Conservation (phyloP, 225 moss, liverwort and hornwort genomes). For the Sphagnum tenellum region DNA sequence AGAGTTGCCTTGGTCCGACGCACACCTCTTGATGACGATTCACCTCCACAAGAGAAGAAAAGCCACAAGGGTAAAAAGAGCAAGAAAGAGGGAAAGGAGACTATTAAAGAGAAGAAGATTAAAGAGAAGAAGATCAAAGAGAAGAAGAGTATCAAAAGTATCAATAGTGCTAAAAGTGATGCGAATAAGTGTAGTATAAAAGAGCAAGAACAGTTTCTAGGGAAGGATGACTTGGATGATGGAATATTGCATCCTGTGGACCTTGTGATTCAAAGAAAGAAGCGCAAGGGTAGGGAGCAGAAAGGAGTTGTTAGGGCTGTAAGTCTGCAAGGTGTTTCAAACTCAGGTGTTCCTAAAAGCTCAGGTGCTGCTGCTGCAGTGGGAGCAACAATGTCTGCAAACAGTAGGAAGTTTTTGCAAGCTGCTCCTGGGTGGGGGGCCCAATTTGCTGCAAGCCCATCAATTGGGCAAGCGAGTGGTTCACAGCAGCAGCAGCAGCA, state of each 20-base stretch:
- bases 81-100: constrained; percentile 45
- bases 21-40: neutral
- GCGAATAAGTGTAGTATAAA: constrained; percentile 19
- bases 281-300: constrained; percentile 85
- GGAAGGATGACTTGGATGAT: constrained; percentile 21
- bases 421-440: constrained; percentile 23
- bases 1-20: constrained; percentile 42
- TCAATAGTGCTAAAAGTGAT: constrained; percentile 26
- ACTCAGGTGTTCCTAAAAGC: constrained; percentile 28
- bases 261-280: constrained; percentile 93
- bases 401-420: constrained; percentile 21
- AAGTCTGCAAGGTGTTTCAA: constrained; percentile 29
- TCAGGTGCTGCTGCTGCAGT: constrained; percentile 17
- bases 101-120: too few species aligned
- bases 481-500: constrained; percentile 12
- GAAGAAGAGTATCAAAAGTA: constrained; percentile 36
- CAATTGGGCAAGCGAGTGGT: constrained; percentile 36
- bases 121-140: constrained; percentile 31
- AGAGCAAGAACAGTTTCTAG: constrained; percentile 21
- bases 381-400: constrained; percentile 15
- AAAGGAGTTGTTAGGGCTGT: constrained; percentile 61
- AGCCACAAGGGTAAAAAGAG: constrained; percentile 33
- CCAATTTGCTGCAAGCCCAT: constrained; percentile 27
- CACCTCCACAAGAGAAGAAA: constrained; percentile 13
- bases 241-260: constrained; percentile 89